These are phyloP conservation scores for Thermothielavioides terrestris DNA, from an alignment of 495 filamentous ascomycete species.

Conservation along the genomic window DNA sequence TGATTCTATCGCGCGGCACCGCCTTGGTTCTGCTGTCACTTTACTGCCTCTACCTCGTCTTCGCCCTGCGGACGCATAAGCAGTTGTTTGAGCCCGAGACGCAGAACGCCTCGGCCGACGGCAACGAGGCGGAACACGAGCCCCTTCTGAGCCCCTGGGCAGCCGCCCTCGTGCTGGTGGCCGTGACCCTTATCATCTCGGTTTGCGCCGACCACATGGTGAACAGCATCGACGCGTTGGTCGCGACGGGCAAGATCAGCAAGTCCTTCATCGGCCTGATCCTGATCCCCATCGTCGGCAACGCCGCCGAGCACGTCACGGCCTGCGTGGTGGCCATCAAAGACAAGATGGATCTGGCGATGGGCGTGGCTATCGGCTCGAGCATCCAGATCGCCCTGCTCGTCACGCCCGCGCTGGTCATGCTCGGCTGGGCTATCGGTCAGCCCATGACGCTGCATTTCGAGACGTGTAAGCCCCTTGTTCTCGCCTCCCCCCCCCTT, in stretches of 20 bases:
- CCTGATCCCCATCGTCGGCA: constrained; percentile 92
- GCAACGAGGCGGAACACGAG: constrained; percentile 42
- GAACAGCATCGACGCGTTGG: constrained; percentile 82
- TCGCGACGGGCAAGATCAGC: constrained; percentile 73
- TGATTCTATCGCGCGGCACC: constrained; percentile 82
- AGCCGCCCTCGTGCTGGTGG: constrained; percentile 62
- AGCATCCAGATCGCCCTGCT: constrained; percentile 92
- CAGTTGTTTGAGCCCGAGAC: constrained; percentile 66
- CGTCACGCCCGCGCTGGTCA: constrained; percentile 83
- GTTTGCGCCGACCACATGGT: constrained; percentile 92
- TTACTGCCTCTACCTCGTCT: constrained; percentile 84
- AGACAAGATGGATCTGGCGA: constrained; percentile 96
- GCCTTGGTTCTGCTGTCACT: constrained; percentile 80
- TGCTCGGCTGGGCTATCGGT: constrained; percentile 76
- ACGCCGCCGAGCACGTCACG: constrained; percentile 94
- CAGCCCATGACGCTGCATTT: constrained; percentile 87
- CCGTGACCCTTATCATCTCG: constrained; percentile 76
- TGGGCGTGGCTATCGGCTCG: constrained; percentile 87
- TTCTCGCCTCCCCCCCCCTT: background rate
- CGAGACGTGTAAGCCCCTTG: constrained; percentile 46
- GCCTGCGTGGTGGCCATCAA: constrained; percentile 86
- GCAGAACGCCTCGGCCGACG: constrained; percentile 26
- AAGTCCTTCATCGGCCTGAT: constrained; percentile 96
- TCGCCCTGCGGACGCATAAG: constrained; percentile 79
- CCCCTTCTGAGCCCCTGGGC: constrained; percentile 57